Conservation (phyloP, 495 filamentous ascomycete genomes). For the Oidiodendron maius region DNA sequence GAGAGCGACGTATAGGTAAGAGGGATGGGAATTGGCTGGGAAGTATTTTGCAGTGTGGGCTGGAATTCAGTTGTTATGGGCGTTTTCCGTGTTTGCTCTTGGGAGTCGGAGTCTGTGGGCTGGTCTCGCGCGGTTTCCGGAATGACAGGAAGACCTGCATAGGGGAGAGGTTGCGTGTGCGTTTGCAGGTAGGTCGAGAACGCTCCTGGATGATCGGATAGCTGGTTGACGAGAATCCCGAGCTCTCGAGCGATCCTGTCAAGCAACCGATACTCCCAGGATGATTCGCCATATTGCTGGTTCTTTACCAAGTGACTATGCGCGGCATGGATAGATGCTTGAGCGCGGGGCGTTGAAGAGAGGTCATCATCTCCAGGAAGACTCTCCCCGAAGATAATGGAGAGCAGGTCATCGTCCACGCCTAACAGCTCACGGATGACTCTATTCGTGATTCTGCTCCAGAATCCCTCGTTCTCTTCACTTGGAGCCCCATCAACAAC, state of each 20-base stretch:
- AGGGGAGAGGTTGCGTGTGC: conserved; percentile 44
- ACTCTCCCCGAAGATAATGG: conserved; percentile 81
- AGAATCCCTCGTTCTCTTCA: conserved; percentile 57
- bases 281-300: conserved; percentile 30
- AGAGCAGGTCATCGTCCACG: conserved; percentile 78
- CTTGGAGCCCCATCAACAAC: conserved; percentile 6
- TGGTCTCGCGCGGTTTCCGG: conserved; percentile 36
- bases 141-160: conserved; percentile 49
- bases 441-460: conserved; percentile 75
- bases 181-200: conserved; percentile 68
- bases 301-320: conserved; percentile 5
- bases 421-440: conserved; percentile 87
- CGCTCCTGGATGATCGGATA: conserved; percentile 73
- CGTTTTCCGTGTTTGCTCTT: conserved; percentile 2
- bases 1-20: neutral
- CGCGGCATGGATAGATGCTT: neutral
- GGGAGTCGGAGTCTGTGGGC: conserved; percentile 6
- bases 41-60: conserved; percentile 37
- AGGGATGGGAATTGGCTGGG: conserved; percentile 16
- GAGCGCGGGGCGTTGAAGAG: conserved; percentile 28
- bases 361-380: conserved; percentile 54
- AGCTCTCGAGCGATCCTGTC: conserved; percentile 83
- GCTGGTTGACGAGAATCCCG: conserved; percentile 72
- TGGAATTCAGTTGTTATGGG: conserved; percentile 32
- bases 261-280: conserved; percentile 73